Base-by-base conservation (phyloP, 139 green algal genomes). In the Chlamydomonas urium region DNA sequence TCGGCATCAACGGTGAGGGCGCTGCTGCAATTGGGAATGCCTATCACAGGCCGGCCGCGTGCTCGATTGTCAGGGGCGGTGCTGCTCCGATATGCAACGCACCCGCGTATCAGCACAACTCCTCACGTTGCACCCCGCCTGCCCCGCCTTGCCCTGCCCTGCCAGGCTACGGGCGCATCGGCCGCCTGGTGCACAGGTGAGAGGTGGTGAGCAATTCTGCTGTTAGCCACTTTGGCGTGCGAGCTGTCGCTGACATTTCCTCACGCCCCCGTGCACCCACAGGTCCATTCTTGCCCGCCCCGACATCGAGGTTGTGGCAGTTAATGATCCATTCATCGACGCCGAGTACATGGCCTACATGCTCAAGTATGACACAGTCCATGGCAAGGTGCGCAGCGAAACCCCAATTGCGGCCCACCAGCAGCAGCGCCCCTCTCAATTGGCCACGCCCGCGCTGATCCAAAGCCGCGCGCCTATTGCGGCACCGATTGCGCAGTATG, bases 161-260 rank as follows among this genome's bases (percentile, higher is more conserved):
- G 38, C 50, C 83, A 91, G 93, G 92, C 33, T 98, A 96, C 75
- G 93, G 93, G 33, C 87, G 93, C 61, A 98, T 98, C 62, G 93
- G 92, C 6, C 84, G 79, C 32, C 66, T 85, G 29, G 66, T 73
- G 28, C 86, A 28, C 80, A 93, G 57, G 89, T 94, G 45, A 72
- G 85, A n/a, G n/a, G n/a, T n/a, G n/a, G n/a, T n/a, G n/a, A n/a
- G n/a, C n/a, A n/a, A n/a, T n/a, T n/a, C n/a, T n/a, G n/a, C n/a
- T 36, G 61, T 66, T 47, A 60, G 59, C 14, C 34, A 36, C 2
- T 42, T 82, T 47, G 31, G 70, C 10, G 47, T 6, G 26, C 42
- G 24, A 47, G 8, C 14, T 8, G 8, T 50, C 42, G 10, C 8
- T 50, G 10, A 14, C 14, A 14, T 24, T 50, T 50, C 42, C 42